phyloP scores from a whole-genome alignment of 768 basidiomycete genomes.

The Pisolithus marmoratus region DNA sequence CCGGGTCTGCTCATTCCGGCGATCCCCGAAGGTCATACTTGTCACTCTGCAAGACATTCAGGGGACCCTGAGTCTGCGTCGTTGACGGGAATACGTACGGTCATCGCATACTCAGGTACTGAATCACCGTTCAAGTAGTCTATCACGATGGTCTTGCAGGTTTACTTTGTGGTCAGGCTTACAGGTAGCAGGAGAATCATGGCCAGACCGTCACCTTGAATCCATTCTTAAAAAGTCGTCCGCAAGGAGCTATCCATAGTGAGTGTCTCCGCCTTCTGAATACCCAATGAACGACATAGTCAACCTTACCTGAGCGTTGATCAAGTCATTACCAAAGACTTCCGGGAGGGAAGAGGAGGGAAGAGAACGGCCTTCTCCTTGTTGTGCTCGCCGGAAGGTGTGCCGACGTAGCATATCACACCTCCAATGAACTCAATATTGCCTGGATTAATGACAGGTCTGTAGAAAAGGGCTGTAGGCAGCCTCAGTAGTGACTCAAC shows the following conservation, averaged over 20 bases:
- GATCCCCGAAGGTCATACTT: slow-evolving; percentile 36
- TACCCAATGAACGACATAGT: no score
- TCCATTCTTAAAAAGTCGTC: slow-evolving; percentile 36
- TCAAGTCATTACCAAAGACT: neutral
- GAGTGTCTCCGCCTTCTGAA: neutral
- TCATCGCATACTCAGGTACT: slow-evolving; percentile 18
- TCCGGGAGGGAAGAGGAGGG: no score
- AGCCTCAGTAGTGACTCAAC: no score
- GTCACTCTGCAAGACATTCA: slow-evolving; percentile 5
- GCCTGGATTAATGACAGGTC: slow-evolving; percentile 16
- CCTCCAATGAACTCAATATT: slow-evolving; percentile 33
- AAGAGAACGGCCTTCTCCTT: slow-evolving; percentile 34
- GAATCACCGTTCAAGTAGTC: slow-evolving; percentile 35
- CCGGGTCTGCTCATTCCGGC: slow-evolving; percentile 30
- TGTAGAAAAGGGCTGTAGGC: no score
- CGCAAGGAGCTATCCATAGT: slow-evolving; percentile 19
- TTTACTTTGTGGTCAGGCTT: neutral
- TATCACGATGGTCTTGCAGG: slow-evolving; percentile 21
- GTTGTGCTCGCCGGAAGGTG: slow-evolving; percentile 30
- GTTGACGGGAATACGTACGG: neutral
- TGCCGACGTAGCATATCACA: slow-evolving; percentile 36
- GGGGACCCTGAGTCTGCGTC: neutral
- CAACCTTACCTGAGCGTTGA: neutral
- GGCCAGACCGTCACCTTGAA: slow-evolving; percentile 21
- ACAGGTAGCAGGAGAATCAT: neutral